Conservation (phyloP, 768 basidiomycete genomes). For the Mycena amicta region DNA sequence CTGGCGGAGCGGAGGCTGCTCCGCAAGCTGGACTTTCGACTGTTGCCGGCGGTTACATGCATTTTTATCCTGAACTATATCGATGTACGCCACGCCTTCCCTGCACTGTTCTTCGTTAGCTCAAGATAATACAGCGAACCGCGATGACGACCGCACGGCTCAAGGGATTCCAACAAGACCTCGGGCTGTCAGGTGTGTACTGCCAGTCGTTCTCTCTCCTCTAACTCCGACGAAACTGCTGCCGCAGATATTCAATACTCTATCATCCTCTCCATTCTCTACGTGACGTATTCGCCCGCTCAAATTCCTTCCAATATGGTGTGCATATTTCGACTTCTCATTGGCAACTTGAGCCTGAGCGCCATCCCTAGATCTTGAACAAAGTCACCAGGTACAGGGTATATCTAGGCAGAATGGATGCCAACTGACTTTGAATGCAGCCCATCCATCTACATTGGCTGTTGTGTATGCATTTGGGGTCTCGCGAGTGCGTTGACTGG, state of each 20-base stretch:
- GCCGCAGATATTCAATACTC: constrained; percentile 13
- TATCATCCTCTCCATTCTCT: constrained; percentile 25
- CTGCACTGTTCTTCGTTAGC: too few relatives aligned
- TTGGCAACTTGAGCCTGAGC: not conserved
- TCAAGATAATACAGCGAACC: too few relatives aligned
- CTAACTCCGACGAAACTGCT: not conserved
- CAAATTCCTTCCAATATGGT: constrained; percentile 52
- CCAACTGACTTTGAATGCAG: too few relatives aligned
- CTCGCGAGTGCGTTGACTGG: constrained; percentile 47
- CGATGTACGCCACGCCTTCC: not conserved
- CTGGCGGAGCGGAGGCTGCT: not conserved
- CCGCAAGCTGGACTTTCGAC: not conserved
- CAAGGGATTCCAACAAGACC: not conserved
- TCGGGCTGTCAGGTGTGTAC: not conserved
- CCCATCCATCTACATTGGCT: constrained; percentile 46
- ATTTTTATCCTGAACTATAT: not conserved
- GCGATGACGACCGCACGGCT: not conserved
- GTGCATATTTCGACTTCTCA: not conserved
- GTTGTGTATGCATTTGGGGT: constrained; percentile 50
- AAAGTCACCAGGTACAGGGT: constrained; percentile 12
- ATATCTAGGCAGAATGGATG: too few relatives aligned
- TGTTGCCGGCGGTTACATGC: not conserved
- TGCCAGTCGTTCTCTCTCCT: not conserved
- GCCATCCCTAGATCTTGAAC: constrained; percentile 14
- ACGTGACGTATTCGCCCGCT: constrained; percentile 41